These are phyloP conservation scores for Aspergillus affinis DNA, from an alignment of 495 filamentous ascomycete species.

Conservation along the genomic window DNA sequence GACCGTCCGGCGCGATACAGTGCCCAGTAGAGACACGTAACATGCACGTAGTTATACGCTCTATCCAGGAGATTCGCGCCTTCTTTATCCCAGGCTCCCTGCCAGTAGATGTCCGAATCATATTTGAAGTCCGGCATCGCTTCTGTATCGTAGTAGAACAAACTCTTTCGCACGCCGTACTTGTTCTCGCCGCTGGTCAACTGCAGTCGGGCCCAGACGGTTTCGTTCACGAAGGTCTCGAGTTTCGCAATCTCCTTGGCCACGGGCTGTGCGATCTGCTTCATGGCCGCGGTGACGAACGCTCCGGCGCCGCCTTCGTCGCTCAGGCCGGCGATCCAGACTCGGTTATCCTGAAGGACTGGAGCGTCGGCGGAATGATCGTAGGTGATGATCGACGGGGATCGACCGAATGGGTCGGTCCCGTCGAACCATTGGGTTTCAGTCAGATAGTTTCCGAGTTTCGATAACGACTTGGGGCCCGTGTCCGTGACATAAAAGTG, in stretches of 20 bases:
- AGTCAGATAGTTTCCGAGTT: conserved; percentile 39
- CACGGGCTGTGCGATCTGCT: conserved; percentile 45
- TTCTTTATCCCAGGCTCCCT: conserved; percentile 37
- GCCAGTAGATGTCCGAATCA: conserved; percentile 36
- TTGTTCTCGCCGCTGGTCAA: conserved; percentile 15
- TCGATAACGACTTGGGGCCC: conserved; percentile 27
- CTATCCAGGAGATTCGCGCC: conserved; percentile 41
- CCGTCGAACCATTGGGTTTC: conserved; percentile 42
- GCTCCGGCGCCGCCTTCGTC: conserved; percentile 52
- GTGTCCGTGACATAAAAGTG: conserved; percentile 52
- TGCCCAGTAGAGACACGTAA: conserved; percentile 49
- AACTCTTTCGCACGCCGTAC: conserved; percentile 46
- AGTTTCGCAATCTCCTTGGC: conserved; percentile 44
- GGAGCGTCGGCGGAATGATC: conserved; percentile 37
- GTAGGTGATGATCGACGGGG: conserved; percentile 50
- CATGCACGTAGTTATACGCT: conserved; percentile 55
- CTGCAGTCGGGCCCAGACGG: conserved; percentile 45
- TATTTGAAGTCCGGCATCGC: conserved; percentile 37
- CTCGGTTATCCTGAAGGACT: conserved; percentile 48
- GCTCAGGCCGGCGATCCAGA: conserved; percentile 53
- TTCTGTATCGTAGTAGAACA: conserved; percentile 51
- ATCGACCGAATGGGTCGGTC: conserved; percentile 47
- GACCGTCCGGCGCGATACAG: conserved; percentile 48
- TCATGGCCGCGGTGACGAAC: conserved; percentile 46
- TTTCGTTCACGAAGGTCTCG: conserved; percentile 44